Conservation (phyloP, 2,329 filamentous ascomycete species). For the Penicillium sp. region DNA sequence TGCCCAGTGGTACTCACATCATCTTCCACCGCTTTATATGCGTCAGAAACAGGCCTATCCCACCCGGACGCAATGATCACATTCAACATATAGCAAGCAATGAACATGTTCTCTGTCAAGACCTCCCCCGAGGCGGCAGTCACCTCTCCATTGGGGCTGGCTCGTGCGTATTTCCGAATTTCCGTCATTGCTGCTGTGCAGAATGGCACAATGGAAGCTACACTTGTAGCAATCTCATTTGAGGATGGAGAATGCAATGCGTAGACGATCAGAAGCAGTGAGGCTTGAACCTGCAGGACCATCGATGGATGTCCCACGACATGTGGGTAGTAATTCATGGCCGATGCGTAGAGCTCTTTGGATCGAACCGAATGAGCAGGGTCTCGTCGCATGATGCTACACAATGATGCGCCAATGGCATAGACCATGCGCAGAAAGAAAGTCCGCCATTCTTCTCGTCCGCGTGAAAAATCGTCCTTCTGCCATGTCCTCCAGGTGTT, state of each 20-base stretch:
- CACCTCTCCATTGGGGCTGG: constrained; percentile 8
- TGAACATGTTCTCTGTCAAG: constrained; percentile 28
- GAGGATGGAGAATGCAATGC: constrained; percentile 28
- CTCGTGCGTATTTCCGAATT: constrained; percentile 20
- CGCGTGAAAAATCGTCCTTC: constrained; percentile 8
- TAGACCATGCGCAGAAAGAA: constrained; percentile 31
- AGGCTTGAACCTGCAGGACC: constrained; percentile 30
- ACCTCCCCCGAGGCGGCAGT: constrained; percentile 11
- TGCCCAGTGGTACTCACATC: constrained; percentile 17
- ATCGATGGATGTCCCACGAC: constrained; percentile 27
- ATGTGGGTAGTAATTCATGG: constrained; percentile 27
- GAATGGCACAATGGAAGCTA: constrained; percentile 29
- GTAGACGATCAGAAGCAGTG: constrained; percentile 28
- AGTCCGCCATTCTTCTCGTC: constrained; percentile 22
- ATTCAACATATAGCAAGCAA: constrained; percentile 31
- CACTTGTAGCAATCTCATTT: constrained; percentile 25
- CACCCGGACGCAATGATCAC: constrained; percentile 29
- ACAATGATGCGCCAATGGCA: constrained; percentile 28
- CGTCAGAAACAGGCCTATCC: constrained; percentile 28
- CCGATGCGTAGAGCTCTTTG: constrained; percentile 24
- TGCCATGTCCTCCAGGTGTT: constrained; percentile 25
- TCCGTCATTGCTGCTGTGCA: constrained; percentile 28
- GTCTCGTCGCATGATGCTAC: constrained; percentile 22
- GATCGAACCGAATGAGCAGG: constrained; percentile 21
- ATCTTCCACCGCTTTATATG: constrained; percentile 26